Evolutionary conservation across 2,329 filamentous ascomycete genomes (phyloP).

Genomic region (Tolypocladium cylindrosporum): DNA sequence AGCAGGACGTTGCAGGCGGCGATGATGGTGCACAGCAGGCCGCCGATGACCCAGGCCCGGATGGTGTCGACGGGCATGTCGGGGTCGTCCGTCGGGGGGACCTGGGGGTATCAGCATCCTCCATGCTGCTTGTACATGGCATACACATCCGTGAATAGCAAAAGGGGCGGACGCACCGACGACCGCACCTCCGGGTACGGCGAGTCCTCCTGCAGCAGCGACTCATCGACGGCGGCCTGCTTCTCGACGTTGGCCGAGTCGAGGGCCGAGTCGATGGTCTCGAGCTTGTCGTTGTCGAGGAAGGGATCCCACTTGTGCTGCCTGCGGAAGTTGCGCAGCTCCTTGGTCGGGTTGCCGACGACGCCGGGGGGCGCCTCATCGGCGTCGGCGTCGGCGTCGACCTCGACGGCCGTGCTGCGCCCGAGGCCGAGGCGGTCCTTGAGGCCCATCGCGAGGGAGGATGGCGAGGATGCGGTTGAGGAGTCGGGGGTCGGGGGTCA

Average conservation of each 20-base stretch:
- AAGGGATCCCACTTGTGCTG: constrained; percentile 49
- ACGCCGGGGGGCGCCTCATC: constrained; percentile 5
- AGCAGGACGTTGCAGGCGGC: constrained; percentile 48
- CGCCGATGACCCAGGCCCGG: constrained; percentile 49
- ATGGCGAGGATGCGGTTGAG: background rate
- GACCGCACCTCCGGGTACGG: constrained; percentile 15
- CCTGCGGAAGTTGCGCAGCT: constrained; percentile 32
- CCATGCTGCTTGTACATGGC: no score
- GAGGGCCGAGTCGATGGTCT: constrained; percentile 37
- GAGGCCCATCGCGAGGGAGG: constrained; percentile 7
- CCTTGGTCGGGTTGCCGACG: constrained; percentile 9
- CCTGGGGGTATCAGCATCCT: background rate
- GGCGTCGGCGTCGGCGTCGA: background rate
- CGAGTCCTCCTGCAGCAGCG: constrained; percentile 41
- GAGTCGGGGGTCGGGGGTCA: background rate
- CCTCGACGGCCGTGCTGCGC: constrained; percentile 1
- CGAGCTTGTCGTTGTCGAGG: constrained; percentile 38
- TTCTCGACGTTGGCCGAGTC: constrained; percentile 31
- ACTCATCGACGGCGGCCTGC: constrained; percentile 32
- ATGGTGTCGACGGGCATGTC: constrained; percentile 45
- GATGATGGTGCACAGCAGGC: constrained; percentile 46
- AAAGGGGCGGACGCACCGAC: constrained; percentile 6
- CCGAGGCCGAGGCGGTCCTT: constrained; percentile 6
- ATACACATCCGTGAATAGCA: no score
- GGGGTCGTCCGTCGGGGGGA: constrained; percentile 31